A percentile compares a stretch with the other conserved stretches of the same genome.
Conservation (phyloP, 495 filamentous ascomycete genomes). For the Cairneyella variabilis region DNA sequence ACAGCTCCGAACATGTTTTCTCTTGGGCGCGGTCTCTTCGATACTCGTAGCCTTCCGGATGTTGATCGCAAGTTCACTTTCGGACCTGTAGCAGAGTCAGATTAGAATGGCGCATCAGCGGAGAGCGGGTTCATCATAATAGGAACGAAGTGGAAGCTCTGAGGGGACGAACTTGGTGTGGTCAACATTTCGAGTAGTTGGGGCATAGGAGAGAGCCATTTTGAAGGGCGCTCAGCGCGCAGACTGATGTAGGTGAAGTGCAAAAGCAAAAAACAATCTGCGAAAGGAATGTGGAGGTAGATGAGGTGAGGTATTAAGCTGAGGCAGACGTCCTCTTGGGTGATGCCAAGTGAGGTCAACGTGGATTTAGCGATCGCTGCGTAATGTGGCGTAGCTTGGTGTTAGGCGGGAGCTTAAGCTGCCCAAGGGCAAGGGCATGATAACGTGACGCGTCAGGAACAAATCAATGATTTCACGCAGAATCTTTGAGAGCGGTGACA, state of each 20-base stretch:
- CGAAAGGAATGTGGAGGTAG: constrained; percentile 5
- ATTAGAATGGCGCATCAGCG: background rate
- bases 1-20: constrained; percentile 96
- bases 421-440: too few relatives aligned
- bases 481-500: too few relatives aligned
- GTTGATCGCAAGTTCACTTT: constrained; percentile 89
- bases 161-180: constrained; percentile 25
- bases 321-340: background rate
- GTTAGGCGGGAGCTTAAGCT: too few relatives aligned
- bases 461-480: too few relatives aligned
- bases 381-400: constrained; percentile 9
- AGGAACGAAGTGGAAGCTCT: background rate
- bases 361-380: constrained; percentile 16
- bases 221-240: constrained; percentile 12
- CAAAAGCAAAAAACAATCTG: constrained; percentile 1
- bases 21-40: constrained; percentile 95
- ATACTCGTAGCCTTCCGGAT: constrained; percentile 94
- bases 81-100: constrained; percentile 58
- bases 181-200: constrained; percentile 24
- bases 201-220: constrained; percentile 21
- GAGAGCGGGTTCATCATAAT: background rate
- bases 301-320: background rate
- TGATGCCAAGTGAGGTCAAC: background rate
- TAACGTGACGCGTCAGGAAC: background rate
- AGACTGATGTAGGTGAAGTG: background rate